Conservation (phyloP, 768 basidiomycete genomes). For the Dioszegia hungarica region DNA sequence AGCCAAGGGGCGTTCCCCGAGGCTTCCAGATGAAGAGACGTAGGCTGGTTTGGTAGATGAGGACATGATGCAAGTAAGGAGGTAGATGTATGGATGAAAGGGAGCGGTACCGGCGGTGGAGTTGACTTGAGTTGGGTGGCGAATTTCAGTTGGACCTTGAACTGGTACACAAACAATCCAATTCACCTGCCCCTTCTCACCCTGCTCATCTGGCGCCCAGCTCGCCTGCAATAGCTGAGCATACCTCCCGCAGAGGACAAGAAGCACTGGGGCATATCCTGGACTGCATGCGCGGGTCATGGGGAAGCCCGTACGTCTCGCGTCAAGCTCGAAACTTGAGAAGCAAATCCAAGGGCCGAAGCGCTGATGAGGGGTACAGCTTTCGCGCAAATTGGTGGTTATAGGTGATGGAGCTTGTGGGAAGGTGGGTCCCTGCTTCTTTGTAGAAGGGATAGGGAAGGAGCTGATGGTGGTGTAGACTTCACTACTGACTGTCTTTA, state of each 20-base stretch:
- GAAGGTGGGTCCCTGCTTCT: slow-evolving; percentile 39
- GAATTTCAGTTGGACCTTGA: background rate
- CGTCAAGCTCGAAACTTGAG: background rate
- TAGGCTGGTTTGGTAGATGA: slow-evolving; percentile 26
- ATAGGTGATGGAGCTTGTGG: slow-evolving; percentile 95
- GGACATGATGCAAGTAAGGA: slow-evolving; percentile 17
- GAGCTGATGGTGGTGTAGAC: slow-evolving; percentile 17
- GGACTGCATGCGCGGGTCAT: slow-evolving; percentile 10
- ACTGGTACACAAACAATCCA: background rate
- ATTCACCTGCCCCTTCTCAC: background rate
- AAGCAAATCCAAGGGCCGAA: no score
- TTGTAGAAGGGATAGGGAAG: background rate
- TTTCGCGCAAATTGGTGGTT: slow-evolving; percentile 69
- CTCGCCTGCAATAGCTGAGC: background rate
- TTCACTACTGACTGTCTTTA: slow-evolving; percentile 43
- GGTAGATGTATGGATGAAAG: background rate
- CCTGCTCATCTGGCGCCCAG: no score
- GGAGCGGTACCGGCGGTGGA: background rate
- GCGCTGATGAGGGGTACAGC: slow-evolving; percentile 9
- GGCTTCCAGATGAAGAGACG: slow-evolving; percentile 34
- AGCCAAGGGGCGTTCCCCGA: slow-evolving; percentile 23
- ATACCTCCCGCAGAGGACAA: background rate
- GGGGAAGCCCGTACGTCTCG: slow-evolving; percentile 10
- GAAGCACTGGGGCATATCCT: background rate
- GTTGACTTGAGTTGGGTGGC: background rate